Base-by-base conservation (phyloP, 2,329 filamentous ascomycete species). In the Diaporthe sp. region DNA sequence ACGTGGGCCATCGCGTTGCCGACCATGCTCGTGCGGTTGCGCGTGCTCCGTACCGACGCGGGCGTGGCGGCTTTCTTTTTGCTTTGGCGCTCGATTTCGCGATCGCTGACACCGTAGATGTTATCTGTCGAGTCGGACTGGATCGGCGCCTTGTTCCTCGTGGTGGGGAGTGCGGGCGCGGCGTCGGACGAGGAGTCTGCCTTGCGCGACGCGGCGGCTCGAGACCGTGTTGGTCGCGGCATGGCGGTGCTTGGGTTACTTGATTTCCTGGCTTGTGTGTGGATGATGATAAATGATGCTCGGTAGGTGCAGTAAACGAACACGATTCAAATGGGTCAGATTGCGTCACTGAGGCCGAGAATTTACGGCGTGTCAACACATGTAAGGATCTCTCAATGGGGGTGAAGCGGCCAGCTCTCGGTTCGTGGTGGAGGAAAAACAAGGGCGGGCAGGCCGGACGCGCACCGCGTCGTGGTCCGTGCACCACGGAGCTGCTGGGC, bases 101-200 rank as follows among this genome's bases (percentile, higher is more conserved):
- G 80, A 66, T 83, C 82, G 76, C 83, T 83, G 56, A 81, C 80
- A 66, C 80, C 80, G 78, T 81, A 82, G 42, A 81, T 81, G 56
- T 83, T 77, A 70, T 63, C 65, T 75, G 35, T 74, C 73, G 37
- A 56, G 68, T 69, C 70, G 51, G 63, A 59, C 32, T 71, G 72
- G 73, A 71, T 59, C 71, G 55, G 72, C 72, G 56, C 76, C 76
- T 70, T 27, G 59, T 32, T 51, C 30, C 42, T 30, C 25, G 17
- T n/a, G n/a, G 68, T 47, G 25, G 68, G 72, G 35, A 30, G 73
- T 37, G 65, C 53, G 10, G 73, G 70, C 13, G 75, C 76, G 50
- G 78, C 70, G 27, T 75, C 70, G 12, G 76, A 77, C 1, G 77
- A 76, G 32, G 70, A 72, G 44, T 73, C 58, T 50, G 30, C 68